Base-by-base conservation (phyloP, 2,329 filamentous ascomycete species). In the Cordyceps cicadae region DNA sequence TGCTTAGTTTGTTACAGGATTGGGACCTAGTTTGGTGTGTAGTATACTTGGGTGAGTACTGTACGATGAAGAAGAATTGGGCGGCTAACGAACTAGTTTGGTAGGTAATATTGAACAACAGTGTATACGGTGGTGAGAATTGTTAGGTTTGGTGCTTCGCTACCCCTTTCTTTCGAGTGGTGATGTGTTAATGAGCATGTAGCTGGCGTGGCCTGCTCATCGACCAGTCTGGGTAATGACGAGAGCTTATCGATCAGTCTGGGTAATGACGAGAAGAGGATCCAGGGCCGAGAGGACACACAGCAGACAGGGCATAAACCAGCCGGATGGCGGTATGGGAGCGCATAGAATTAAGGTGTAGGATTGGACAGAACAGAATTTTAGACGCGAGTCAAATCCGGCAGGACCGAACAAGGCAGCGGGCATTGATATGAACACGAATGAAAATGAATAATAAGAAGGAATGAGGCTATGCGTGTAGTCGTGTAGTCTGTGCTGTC, bases 31-130 rank as follows among this genome's bases (percentile, higher is more conserved):
- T 9, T 70, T 90, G 54, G 87, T 85, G 0, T 87, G 3, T 87
- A 0, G 87, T 89, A 1, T 89, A 87, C 65, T 80, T 90, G 2
- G 85, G 86, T 0, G 86, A 89, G 72, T 76, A 89, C 4, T 90
- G 87, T 70, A 79, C 81, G 46, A 87, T 85, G 2, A 80, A 86
- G 63, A 76, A 87, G 52, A n/a, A n/a, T 89, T 89, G 64, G 87
- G 87, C 0, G 74, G 84, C 19, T 87, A 88, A 66, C 88, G 87
- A 73, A 84, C 19, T 87, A 88, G 66, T 88, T n/a, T n/a, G n/a
- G n/a, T n/a, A n/a, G n/a, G n/a, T n/a, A n/a, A n/a, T n/a, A n/a
- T n/a, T n/a, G 87, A 66, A 84, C 85, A 3, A 88, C 85, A 1
- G 82, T 82, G 63, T 89, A 88, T 67, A 87, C 83, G 0, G 74